phyloP scores from a whole-genome alignment of 2,329 filamentous ascomycete genomes.

The Huntiella moniliformis region DNA sequence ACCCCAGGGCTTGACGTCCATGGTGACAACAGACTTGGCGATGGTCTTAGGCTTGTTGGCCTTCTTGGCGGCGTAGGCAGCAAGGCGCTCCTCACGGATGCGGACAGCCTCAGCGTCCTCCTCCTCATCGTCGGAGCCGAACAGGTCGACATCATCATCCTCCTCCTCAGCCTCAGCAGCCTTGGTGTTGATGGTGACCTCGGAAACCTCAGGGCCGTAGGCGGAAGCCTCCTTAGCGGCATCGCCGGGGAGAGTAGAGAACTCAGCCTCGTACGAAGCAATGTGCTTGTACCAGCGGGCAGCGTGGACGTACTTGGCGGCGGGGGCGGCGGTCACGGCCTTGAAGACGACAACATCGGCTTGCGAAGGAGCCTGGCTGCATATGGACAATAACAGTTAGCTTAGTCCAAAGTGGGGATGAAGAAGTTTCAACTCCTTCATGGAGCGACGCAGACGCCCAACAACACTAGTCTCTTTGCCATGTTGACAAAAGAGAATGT shows the following conservation, averaged over 20 bases:
- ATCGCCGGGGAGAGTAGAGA: constrained; percentile 78
- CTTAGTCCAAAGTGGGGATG: background rate
- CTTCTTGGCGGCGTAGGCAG: constrained; percentile 95
- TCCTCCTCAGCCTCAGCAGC: constrained; percentile 52
- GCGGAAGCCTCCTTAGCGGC: constrained; percentile 70
- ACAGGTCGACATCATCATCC: constrained; percentile 66
- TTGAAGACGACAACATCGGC: constrained; percentile 95
- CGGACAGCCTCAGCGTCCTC: constrained; percentile 74
- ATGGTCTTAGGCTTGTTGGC: constrained; percentile 74
- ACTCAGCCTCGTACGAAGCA: constrained; percentile 79
- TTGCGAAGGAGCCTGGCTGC: constrained; percentile 53
- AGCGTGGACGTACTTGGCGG: constrained; percentile 80
- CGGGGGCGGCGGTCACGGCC: constrained; percentile 58
- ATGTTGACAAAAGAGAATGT: background rate
- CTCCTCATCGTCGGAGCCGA: constrained; percentile 85
- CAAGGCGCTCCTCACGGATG: constrained; percentile 75
- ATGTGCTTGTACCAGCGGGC: constrained; percentile 99
- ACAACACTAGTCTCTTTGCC: background rate
- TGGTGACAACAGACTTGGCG: constrained; percentile 88
- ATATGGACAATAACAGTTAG: constrained; percentile 9
- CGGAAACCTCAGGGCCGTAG: constrained; percentile 71
- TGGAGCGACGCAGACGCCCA: background rate
- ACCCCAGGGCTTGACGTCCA: constrained; percentile 99
- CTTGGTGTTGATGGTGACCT: constrained; percentile 68
- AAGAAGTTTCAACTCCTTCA: background rate